Evolutionary conservation across 441 rosid genomes (phyloP).

Genomic region (Syzygium syzygioides): DNA sequence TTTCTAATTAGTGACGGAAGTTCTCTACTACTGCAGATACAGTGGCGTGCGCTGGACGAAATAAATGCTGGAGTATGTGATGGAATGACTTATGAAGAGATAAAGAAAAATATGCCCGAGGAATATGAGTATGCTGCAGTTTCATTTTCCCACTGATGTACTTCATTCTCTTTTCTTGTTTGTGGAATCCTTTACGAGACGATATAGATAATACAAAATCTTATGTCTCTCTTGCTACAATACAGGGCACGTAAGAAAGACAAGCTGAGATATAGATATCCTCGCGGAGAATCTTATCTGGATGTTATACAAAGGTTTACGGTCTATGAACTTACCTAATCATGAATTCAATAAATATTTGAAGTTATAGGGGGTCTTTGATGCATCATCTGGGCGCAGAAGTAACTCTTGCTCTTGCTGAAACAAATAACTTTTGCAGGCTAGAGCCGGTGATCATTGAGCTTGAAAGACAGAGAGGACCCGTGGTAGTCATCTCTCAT

Average conservation of each 20-base stretch:
- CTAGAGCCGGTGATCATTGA: conserved; percentile 97
- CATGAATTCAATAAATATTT: not conserved
- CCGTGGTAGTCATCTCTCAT: conserved; percentile 95
- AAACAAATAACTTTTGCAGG: conserved; percentile 37
- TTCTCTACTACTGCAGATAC: conserved; percentile 45
- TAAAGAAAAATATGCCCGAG: conserved; percentile 93
- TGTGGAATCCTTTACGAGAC: not conserved
- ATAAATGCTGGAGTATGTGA: conserved; percentile 98
- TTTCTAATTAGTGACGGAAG: not conserved
- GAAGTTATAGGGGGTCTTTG: not conserved
- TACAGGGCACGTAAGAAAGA: conserved; percentile 84
- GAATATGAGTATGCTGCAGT: conserved; percentile 74
- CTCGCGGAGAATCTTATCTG: conserved; percentile 98
- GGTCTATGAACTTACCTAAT: not conserved
- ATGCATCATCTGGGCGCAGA: not conserved
- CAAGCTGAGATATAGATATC: conserved; percentile 91
- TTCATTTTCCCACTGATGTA: not conserved
- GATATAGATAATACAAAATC: not conserved
- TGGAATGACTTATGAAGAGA: conserved; percentile 98
- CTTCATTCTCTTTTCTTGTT: not conserved
- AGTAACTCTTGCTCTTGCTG: not conserved
- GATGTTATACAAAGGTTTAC: conserved; percentile 97
- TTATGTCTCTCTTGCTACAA: conserved; percentile 3
- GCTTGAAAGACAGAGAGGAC: conserved; percentile 97
- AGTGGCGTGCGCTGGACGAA: conserved; percentile 99